Conservation (phyloP, 2,329 filamentous ascomycete species). For the Arthrobotrys musiformis region DNA sequence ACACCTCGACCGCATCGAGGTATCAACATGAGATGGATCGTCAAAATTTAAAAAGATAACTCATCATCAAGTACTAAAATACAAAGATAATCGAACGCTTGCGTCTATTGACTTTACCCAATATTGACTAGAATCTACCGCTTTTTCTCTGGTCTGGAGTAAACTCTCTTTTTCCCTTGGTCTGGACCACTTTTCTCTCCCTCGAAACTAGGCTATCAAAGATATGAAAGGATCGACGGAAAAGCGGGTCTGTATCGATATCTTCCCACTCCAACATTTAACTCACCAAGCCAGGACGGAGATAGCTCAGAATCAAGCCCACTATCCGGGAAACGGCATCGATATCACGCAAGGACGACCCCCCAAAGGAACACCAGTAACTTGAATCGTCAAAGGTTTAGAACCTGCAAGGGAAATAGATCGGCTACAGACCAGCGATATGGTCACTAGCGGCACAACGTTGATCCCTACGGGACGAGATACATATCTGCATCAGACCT, state of each 20-base stretch:
- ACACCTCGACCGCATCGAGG: not conserved
- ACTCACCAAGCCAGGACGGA: not conserved
- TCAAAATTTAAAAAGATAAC: not conserved
- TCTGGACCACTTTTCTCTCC: too few relatives aligned
- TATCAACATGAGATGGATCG: not conserved
- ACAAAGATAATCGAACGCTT: not conserved
- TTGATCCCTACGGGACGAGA: not conserved
- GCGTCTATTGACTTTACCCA: not conserved
- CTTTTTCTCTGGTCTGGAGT: too few relatives aligned
- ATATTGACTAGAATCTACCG: not conserved
- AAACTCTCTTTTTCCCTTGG: too few relatives aligned
- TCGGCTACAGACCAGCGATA: not conserved
- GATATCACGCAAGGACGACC: not conserved
- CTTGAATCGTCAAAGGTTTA: not conserved
- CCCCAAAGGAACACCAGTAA: not conserved
- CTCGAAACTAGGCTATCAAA: too few relatives aligned
- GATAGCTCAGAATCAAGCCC: not conserved
- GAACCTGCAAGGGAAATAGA: constrained; percentile 5
- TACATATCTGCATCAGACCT: not conserved
- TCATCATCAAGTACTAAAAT: not conserved
- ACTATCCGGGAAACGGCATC: not conserved
- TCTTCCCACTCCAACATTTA: not conserved
- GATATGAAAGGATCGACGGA: too few relatives aligned
- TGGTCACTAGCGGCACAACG: not conserved
- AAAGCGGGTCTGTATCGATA: not conserved